Evolutionary conservation across 257 asterid genomes (phyloP).

Genomic region (Rubia yunnanensis): DNA sequence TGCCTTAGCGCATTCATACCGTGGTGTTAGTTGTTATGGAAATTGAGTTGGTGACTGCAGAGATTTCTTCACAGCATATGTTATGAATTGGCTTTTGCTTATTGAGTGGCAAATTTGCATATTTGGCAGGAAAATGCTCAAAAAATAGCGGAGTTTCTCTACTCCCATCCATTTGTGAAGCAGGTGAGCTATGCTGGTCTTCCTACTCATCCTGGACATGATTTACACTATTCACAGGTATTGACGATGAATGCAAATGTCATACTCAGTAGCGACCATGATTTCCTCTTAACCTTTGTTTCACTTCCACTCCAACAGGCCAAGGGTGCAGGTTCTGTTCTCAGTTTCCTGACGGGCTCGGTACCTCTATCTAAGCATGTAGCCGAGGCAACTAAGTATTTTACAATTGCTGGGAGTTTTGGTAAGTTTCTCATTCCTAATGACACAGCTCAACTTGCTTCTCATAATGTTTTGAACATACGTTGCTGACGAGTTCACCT

Average conservation of each 20-base stretch:
- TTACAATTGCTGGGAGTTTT: slow-evolving; percentile 74
- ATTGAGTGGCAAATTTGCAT: background rate
- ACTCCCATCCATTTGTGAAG: slow-evolving; percentile 60
- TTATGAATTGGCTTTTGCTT: background rate
- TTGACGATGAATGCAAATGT: background rate
- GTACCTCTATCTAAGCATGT: slow-evolving; percentile 76
- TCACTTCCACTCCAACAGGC: slow-evolving; percentile 42
- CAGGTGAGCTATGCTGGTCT: slow-evolving; percentile 79
- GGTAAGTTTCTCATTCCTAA: slow-evolving; percentile 51
- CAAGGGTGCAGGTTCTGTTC: slow-evolving; percentile 84
- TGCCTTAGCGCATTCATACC: background rate
- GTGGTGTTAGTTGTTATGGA: background rate
- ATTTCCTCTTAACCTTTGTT: background rate
- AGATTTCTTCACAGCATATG: background rate
- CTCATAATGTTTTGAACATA: no score
- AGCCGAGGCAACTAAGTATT: slow-evolving; percentile 64
- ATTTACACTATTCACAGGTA: slow-evolving; percentile 77
- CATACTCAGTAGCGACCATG: background rate
- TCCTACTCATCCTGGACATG: slow-evolving; percentile 57
- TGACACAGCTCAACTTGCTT: background rate
- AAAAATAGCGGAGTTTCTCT: slow-evolving; percentile 77
- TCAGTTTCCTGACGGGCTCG: slow-evolving; percentile 76
- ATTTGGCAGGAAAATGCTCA: slow-evolving; percentile 70
- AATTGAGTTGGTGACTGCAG: background rate
- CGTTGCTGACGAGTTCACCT: no score